Percentiles rank a stretch among this genome's conserved stretches.
These are phyloP conservation scores for Saxophila tyrrhenica DNA, from an alignment of 495 filamentous ascomycete genomes.

Conservation along the genomic window DNA sequence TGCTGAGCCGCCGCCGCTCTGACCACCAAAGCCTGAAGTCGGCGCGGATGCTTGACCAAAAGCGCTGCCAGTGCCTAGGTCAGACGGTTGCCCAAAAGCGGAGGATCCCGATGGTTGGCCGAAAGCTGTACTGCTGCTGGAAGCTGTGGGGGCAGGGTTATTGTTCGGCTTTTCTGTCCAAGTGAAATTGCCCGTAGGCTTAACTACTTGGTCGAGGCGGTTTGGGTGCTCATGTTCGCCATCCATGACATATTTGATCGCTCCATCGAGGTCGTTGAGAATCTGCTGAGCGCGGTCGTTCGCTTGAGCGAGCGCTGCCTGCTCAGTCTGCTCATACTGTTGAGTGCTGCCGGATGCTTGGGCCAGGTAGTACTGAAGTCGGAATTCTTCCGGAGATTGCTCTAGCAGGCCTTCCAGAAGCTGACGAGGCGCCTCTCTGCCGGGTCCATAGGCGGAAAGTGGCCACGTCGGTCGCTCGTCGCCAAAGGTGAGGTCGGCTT, in stretches of 20 bases:
- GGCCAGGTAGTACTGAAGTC: constrained; percentile 54
- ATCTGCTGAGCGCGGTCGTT: constrained; percentile 57
- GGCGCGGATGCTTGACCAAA: constrained; percentile 2
- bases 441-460: constrained; percentile 72
- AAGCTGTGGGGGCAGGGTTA: neutral
- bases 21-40: neutral
- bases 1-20: constrained; percentile 15
- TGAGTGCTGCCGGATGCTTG: neutral
- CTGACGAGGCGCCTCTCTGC: constrained; percentile 58
- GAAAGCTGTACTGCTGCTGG: neutral
- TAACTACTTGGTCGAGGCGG: constrained; percentile 42
- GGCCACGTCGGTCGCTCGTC: constrained; percentile 64
- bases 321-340: constrained; percentile 44
- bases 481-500: constrained; percentile 45
- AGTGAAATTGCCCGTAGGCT: neutral
- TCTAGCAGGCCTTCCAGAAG: constrained; percentile 75
- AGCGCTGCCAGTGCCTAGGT: neutral
- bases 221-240: constrained; percentile 61
- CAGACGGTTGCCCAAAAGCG: constrained; percentile 21
- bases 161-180: neutral
- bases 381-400: constrained; percentile 73
- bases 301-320: constrained; percentile 48
- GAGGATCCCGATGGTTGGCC: constrained; percentile 1
- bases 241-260: constrained; percentile 58
- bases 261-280: constrained; percentile 55